Conservation (phyloP, 2,329 filamentous ascomycete species). For the Cordyceps tenuipes region DNA sequence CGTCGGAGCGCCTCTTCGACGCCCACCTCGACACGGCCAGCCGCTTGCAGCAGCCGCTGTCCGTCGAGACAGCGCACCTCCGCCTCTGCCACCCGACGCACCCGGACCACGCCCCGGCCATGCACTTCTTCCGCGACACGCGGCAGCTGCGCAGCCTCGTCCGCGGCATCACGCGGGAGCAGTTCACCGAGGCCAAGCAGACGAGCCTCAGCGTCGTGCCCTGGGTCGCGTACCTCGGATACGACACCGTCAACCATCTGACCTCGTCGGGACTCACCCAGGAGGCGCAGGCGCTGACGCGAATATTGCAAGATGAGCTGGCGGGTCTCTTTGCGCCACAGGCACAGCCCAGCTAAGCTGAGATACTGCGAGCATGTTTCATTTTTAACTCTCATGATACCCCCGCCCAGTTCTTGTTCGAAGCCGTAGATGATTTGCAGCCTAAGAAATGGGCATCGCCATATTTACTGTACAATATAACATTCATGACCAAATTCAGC, state of each 20-base stretch:
- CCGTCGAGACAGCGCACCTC: conserved; percentile 44
- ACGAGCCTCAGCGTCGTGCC: conserved; percentile 25
- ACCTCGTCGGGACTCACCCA: conserved; percentile 30
- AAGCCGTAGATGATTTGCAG: neutral
- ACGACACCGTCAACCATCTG: conserved; percentile 41
- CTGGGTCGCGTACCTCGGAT: conserved; percentile 32
- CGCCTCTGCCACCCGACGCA: conserved; percentile 45
- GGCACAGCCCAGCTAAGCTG: conserved; percentile 13
- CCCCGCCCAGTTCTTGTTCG: neutral
- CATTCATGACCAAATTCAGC: conserved; percentile 3
- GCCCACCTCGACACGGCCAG: conserved; percentile 41
- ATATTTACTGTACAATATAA: neutral
- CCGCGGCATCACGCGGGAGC: neutral
- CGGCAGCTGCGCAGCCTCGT: conserved; percentile 23
- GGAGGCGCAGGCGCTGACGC: conserved; percentile 33
- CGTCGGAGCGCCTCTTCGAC: conserved; percentile 43
- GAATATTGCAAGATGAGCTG: conserved; percentile 30
- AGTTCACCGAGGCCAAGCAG: conserved; percentile 16
- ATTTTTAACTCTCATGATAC: conserved; percentile 5
- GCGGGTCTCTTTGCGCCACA: conserved; percentile 21
- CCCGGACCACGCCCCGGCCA: conserved; percentile 38
- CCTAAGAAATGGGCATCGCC: neutral
- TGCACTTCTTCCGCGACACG: conserved; percentile 35
- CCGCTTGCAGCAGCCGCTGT: conserved; percentile 27
- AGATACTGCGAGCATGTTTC: neutral